phyloP scores from a whole-genome alignment of 306 rosid genomes.

The Amphicarpaea edgeworthii region DNA sequence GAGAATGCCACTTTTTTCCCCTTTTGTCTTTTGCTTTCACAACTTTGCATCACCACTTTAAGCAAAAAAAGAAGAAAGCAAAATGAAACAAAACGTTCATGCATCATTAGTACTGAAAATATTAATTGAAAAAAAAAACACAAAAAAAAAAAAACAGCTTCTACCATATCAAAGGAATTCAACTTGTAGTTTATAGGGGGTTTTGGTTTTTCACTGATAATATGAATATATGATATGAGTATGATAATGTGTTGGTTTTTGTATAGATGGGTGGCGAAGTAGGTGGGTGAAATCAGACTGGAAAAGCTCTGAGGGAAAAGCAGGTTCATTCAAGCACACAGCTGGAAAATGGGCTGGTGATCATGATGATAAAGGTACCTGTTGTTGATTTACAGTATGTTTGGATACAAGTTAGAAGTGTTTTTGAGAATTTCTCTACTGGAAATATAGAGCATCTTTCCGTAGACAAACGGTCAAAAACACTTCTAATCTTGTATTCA shows the following conservation, averaged over 20 bases:
- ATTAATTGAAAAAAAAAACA: neutral
- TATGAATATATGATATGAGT: constrained; percentile 15
- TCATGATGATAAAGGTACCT: constrained; percentile 88
- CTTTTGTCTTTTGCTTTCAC: neutral
- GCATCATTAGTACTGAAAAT: neutral
- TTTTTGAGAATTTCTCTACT: no score
- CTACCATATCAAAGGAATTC: constrained; percentile 21
- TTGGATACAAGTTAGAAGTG: no score
- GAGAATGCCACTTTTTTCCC: neutral
- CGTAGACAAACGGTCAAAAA: no score
- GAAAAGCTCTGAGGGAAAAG: constrained; percentile 88
- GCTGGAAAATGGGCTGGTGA: constrained; percentile 94
- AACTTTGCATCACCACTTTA: constrained; percentile 13
- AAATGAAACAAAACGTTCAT: neutral
- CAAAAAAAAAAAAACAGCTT: neutral
- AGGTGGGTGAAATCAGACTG: constrained; percentile 94
- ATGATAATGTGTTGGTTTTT: constrained; percentile 30
- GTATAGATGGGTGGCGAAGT: constrained; percentile 78
- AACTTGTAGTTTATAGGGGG: constrained; percentile 11
- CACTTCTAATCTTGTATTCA: no score
- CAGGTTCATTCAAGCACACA: constrained; percentile 88
- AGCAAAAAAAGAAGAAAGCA: constrained; percentile 10
- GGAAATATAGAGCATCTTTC: no score
- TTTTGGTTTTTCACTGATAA: constrained; percentile 4
- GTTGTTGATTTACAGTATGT: constrained; percentile 34